Base-by-base conservation (phyloP, 2,329 filamentous ascomycete genomes). In the Beauveria brongniartii region DNA sequence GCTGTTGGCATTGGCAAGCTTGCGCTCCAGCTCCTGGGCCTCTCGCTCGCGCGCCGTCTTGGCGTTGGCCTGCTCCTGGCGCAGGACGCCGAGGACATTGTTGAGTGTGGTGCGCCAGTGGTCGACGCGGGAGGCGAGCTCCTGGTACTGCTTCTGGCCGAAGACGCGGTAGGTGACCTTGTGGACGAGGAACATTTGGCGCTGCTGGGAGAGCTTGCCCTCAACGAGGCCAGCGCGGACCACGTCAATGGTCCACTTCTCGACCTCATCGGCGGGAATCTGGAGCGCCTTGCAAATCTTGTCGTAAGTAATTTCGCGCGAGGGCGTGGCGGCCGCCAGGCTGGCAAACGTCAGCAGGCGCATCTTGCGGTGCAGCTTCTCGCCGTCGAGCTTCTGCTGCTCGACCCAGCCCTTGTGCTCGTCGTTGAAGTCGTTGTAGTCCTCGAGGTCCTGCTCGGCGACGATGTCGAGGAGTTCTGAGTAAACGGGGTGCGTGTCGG, bases 161-260 rank as follows among this genome's bases (percentile, higher is more conserved):
- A 99, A 99, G 59, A 97, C 92, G 64, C 94, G 88, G 83, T 97
- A 97, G 63, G 92, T 96, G 69, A 91, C 91, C 73, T 94, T 87
- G 82, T 99, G 94, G 64, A 99, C 91, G 59, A 97, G 82, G 82
- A 99, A 97, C 65, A 93, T 90, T 73, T 91, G 85, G 74, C 91
- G 92, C 73, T 93, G 84, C 79, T 99, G 94, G 62, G 90, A 94
- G 67, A 99, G 86, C 78, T 96, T 96, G 73, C 94, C 94, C 80
- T 99, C 94, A 57, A 99, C 91, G 43, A 99, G 86, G 40, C 92
- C 92, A 53, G 92, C 91, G 67, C 94, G 91, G 77, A 99, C 97
- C 67, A 95, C 92, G 74, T 99, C 94, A 70, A 99, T 99, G 67
- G 95, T 91, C 94, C 94, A 99, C 83, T 93, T 89, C 82, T 99